Evolutionary conservation across 495 filamentous ascomycete genomes (phyloP), one percentile per base, ranked within the genome.

Genomic region (Daldinia childiae): DNA sequence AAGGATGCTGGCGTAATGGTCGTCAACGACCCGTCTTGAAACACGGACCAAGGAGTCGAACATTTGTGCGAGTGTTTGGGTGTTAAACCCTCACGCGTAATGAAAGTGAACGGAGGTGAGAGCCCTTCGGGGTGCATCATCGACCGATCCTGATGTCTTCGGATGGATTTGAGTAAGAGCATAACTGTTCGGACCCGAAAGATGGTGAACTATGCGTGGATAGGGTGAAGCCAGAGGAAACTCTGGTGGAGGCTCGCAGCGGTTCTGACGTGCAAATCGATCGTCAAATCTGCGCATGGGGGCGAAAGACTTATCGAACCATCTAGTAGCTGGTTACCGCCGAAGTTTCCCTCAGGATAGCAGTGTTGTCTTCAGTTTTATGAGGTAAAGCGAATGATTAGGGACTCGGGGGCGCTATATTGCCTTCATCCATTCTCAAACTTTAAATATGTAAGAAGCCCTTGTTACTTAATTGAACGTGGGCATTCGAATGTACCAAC

Each of bases 361-460:
- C 51, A 55, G 51, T 55, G 51, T 55, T 55, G 51, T 55, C 51
- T 55, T 55, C 51, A 55, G 51, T 55, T 55, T 55, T 55, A 55
- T 55, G 51, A 55, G 51, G 51, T 55, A 55, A 55, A 55, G 51
- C 51, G 51, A 55, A 55, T 55, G 51, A 55, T 55, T 55, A 55
- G 51, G 51, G 51, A 55, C 51, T 55, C 51, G 51, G 51, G 51
- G 51, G 51, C 51, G 51, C 51, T 55, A 55, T 55, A 29, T 55
- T 55, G 51, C 51, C 51, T 55, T 55, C 51, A 55, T 55, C 51
- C 51, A 55, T 55, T 55, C 51, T 55, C 51, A 55, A 55, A 55
- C 51, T 55, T 55, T 55, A 55, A 55, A 55, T 55, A 55, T 55
- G 51, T 55, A 55, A 55, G 51, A 55, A 55, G 51, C 51, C 51